These are phyloP conservation scores for Plectosphaerella sp. DNA, from an alignment of 2,329 filamentous ascomycete species.

Conservation along the genomic window DNA sequence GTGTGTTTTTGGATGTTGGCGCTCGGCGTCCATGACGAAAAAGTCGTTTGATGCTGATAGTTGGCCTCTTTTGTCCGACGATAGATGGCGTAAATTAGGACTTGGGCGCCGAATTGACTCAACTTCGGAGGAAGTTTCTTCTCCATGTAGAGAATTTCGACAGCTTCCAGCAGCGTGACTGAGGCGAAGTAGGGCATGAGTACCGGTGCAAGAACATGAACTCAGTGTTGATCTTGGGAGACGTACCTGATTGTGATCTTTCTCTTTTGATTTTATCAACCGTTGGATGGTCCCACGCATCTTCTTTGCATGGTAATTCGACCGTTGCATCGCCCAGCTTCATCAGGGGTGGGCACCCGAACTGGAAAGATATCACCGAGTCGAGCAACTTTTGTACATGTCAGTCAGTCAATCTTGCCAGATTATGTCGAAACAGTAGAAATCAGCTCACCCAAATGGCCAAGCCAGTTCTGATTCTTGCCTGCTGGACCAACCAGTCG, in stretches of 20 bases:
- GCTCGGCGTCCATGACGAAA: conserved; percentile 20
- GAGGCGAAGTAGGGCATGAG: neutral
- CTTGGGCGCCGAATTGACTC: conserved; percentile 26
- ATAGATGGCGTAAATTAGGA: conserved; percentile 29
- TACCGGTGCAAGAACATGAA: neutral
- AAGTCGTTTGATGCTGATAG: conserved; percentile 17
- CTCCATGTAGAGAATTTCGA: conserved; percentile 27
- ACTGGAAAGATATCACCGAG: conserved; percentile 6
- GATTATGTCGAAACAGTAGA: neutral
- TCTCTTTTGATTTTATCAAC: neutral
- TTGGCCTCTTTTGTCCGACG: conserved; percentile 24
- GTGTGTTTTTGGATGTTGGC: conserved; percentile 5
- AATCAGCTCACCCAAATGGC: conserved; percentile 9
- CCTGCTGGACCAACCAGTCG: conserved; percentile 4
- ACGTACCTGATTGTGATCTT: neutral
- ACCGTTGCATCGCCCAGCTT: conserved; percentile 7
- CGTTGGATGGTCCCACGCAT: conserved; percentile 6
- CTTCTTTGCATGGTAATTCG: conserved; percentile 7
- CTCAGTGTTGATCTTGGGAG: neutral
- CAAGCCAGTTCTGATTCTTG: conserved; percentile 6
- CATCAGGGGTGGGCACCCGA: conserved; percentile 1
- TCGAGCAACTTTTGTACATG: conserved; percentile 6
- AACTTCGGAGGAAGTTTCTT: conserved; percentile 22
- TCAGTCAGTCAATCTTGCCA: neutral
- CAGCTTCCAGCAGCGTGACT: conserved; percentile 17